A percentile compares a stretch with the other conserved stretches of the same genome.
Conservation (phyloP, 2,329 filamentous ascomycete species). For the Blastomyces gilchristii region DNA sequence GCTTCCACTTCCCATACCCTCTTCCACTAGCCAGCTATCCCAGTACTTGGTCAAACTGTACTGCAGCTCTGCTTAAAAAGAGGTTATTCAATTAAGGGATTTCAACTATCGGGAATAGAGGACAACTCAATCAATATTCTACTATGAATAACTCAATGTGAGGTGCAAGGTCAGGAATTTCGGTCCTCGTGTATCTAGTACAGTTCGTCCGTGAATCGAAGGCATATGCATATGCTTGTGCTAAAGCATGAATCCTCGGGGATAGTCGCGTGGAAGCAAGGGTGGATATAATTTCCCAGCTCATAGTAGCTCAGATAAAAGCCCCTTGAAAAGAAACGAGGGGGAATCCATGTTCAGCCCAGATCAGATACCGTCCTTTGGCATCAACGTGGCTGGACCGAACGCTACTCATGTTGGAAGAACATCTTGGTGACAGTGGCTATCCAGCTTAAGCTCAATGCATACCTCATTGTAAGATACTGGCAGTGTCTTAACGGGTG, state of each 20-base stretch:
- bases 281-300: not conserved
- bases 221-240: not conserved
- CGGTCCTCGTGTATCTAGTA: not conserved
- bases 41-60: not conserved
- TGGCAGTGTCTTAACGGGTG: too few relatives aligned
- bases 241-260: not conserved
- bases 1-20: not conserved
- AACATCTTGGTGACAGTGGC: too few relatives aligned
- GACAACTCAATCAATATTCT: not conserved
- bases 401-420: too few relatives aligned
- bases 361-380: too few relatives aligned
- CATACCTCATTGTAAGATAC: too few relatives aligned
- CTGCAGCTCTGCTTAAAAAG: not conserved
- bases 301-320: not conserved
- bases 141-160: not conserved
- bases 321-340: not conserved
- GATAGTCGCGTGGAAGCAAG: constrained; percentile 3
- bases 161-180: not conserved
- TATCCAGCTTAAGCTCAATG: too few relatives aligned
- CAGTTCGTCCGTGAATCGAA: not conserved
- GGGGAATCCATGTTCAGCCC: not conserved
- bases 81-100: not conserved
- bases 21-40: not conserved
- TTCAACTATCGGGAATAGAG: not conserved
- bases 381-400: too few relatives aligned